A percentile compares a stretch with the other conserved stretches of the same genome.
These are phyloP conservation scores for Protomyces gravidus DNA, from an alignment of 1,139 yeast genomes.

Conservation along the genomic window DNA sequence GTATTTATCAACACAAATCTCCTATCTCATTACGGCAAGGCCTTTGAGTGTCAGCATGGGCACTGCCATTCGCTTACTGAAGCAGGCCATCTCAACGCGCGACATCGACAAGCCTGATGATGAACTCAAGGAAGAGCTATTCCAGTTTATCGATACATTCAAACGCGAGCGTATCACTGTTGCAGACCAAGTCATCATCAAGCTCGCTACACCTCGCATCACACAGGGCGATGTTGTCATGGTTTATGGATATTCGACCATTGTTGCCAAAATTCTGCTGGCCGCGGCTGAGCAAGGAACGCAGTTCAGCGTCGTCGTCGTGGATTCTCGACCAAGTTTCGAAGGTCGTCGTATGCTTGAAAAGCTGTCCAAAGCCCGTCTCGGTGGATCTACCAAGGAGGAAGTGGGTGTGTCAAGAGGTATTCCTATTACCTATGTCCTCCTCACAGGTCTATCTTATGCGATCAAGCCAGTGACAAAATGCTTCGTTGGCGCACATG, in stretches of 20 bases:
- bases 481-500: slow-evolving; percentile 93
- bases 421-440: slow-evolving; percentile 65
- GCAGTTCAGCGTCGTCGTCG: slow-evolving; percentile 73
- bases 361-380: slow-evolving; percentile 49
- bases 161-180: slow-evolving; percentile 79
- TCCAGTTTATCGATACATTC: slow-evolving; percentile 69
- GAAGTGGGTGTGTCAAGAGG: slow-evolving; percentile 39
- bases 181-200: slow-evolving; percentile 78
- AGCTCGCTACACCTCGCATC: slow-evolving; percentile 74
- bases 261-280: slow-evolving; percentile 68
- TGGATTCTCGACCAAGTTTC: slow-evolving; percentile 91
- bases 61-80: slow-evolving; percentile 93
- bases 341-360: slow-evolving; percentile 81
- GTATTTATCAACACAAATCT: slow-evolving; percentile 90
- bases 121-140: slow-evolving; percentile 64
- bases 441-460: slow-evolving; percentile 71
- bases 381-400: neutral
- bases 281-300: slow-evolving; percentile 65
- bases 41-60: slow-evolving; percentile 96
- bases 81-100: slow-evolving; percentile 76
- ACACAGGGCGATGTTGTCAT: slow-evolving; percentile 72
- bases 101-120: slow-evolving; percentile 68
- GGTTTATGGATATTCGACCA: slow-evolving; percentile 85
- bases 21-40: slow-evolving; percentile 82
- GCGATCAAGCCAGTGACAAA: slow-evolving; percentile 80